phyloP scores from a whole-genome alignment of 2,329 filamentous ascomycete genomes.

The Xylaria sp. region DNA sequence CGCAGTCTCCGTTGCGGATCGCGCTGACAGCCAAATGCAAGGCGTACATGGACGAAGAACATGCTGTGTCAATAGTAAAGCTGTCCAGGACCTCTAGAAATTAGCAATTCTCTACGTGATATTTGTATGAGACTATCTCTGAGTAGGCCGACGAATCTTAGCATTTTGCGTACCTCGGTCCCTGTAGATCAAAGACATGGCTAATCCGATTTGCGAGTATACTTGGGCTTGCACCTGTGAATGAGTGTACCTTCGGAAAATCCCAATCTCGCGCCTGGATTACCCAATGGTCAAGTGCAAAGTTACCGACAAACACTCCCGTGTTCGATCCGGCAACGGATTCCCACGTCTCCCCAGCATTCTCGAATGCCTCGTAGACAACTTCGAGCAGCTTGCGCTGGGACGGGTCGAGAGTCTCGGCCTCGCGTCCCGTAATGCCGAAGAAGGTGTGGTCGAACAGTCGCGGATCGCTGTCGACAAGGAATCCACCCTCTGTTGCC shows the following conservation, averaged over 20 bases:
- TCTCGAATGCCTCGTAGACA: conserved; percentile 49
- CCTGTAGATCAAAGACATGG: conserved; percentile 46
- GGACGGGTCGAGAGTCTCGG: conserved; percentile 50
- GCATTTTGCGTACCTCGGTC: no score
- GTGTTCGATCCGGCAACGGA: conserved; percentile 35
- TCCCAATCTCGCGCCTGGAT: conserved; percentile 39
- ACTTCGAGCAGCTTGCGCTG: conserved; percentile 51
- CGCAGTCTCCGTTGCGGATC: conserved; percentile 37
- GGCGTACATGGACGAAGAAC: conserved; percentile 50
- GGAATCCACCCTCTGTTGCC: no score
- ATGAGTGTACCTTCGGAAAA: conserved; percentile 30
- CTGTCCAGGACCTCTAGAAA: no score
- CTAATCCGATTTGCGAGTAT: conserved; percentile 43
- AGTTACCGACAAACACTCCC: conserved; percentile 49
- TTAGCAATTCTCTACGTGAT: no score
- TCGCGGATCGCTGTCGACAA: no score
- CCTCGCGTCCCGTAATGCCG: conserved; percentile 47
- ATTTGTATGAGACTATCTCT: no score
- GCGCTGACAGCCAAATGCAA: conserved; percentile 42
- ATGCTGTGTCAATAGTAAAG: conserved; percentile 52
- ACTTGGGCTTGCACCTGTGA: conserved; percentile 26
- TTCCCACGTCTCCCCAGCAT: conserved; percentile 41
- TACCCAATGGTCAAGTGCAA: conserved; percentile 41
- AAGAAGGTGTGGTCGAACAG: conserved; percentile 54
- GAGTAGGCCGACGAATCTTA: no score